Base-by-base conservation (phyloP, 768 basidiomycete species). In the Russula virescens region DNA sequence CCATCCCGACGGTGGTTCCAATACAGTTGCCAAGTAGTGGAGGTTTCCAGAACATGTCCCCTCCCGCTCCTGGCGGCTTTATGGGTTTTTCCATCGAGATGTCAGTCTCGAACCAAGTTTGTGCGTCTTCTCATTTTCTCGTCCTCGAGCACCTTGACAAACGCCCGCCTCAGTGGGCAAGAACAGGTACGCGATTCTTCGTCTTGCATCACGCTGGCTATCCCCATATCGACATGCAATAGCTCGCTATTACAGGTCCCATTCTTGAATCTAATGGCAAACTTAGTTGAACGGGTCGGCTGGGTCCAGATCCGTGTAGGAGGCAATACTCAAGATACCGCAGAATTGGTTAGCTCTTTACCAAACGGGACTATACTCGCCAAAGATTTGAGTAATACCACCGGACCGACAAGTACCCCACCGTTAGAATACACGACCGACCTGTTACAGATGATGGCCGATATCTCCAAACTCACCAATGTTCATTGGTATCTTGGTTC, bases 241-340 rank as follows among this genome's bases (percentile, higher is more conserved):
- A 85, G 84, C 47, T 75, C 83, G 3, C 74, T 77, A 28, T 67
- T 85, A 21, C 77, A 81, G 54, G 80, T 86, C 46, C 79, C 85
- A 0, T 90, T 92, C 75, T 79, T 92, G 16, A 93, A 94, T 70
- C 77, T 91, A 23, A 82, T 94, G 79, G 78, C 83, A 9, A 87
- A 89, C 63, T 74, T 94, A 9, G 76, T 76, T 42, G 77, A 83
- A 66, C 80, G 91, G 26, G 81, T 82, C 1, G 89, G 89, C 2
- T 69, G 73, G 1, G 82, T 89, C 13, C 73, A 79, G 14, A 73
- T 91, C 19, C 83, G 90, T 52, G 78, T 92, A 0, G 90, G 91
- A 34, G 90, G 90, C 42, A 93, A 92, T 72, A 85, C 87, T 0
- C 91, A 92, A 70, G 91, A 94, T 56, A 80, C 75, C 7, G 86